phyloP scores from a whole-genome alignment of 345 rosid species.

The Kandelia obovata region DNA sequence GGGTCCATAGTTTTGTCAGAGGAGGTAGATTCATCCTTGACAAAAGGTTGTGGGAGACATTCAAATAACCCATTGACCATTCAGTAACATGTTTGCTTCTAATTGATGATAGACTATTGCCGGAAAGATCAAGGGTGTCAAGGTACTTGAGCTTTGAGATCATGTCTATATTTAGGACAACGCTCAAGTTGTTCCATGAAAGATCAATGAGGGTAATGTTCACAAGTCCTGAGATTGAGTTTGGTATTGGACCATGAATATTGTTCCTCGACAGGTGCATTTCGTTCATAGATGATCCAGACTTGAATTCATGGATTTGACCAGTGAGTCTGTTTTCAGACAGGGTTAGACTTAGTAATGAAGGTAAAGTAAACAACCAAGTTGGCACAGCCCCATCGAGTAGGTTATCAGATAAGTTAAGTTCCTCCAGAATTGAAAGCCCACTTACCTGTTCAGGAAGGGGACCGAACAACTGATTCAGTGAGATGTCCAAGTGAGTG shows the following conservation, averaged over 20 bases:
- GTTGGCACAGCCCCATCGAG: slow-evolving; percentile 19
- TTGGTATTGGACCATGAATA: slow-evolving; percentile 24
- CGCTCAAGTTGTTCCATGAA: slow-evolving; percentile 23
- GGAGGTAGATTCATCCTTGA: slow-evolving; percentile 9
- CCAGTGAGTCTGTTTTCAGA: slow-evolving; percentile 4
- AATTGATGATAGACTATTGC: background rate
- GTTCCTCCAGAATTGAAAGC: too few species aligned
- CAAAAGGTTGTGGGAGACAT: slow-evolving; percentile 20
- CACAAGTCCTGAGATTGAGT: slow-evolving; percentile 9
- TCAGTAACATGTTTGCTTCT: background rate
- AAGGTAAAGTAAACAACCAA: slow-evolving; percentile 18
- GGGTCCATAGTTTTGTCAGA: background rate
- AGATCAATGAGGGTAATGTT: slow-evolving; percentile 12
- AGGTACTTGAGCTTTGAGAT: slow-evolving; percentile 21
- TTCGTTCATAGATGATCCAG: background rate
- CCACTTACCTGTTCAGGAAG: too few species aligned
- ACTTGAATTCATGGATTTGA: slow-evolving; percentile 6
- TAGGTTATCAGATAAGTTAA: background rate
- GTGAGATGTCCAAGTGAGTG: too few species aligned
- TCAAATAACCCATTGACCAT: background rate
- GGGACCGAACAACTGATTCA: too few species aligned
- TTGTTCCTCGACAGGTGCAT: slow-evolving; percentile 6
- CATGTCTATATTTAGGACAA: slow-evolving; percentile 10
- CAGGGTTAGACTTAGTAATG: background rate
- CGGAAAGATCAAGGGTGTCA: background rate